phyloP scores from a whole-genome alignment of 441 rosid species.

The Gossypium lobatum region DNA sequence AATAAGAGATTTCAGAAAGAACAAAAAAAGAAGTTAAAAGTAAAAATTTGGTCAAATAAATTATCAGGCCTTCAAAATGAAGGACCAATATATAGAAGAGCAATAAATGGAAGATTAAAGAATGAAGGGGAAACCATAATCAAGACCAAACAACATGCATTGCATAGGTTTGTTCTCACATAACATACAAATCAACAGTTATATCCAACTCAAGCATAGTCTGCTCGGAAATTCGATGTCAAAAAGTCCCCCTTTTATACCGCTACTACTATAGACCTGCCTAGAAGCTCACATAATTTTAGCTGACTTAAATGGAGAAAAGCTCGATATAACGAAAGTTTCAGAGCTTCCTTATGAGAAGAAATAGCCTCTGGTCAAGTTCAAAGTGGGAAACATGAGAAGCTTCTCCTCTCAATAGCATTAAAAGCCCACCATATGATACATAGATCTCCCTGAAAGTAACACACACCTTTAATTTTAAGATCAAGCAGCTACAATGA shows the following conservation, averaged over 20 bases:
- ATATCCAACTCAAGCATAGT: neutral
- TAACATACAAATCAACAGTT: neutral
- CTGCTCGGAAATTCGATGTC: neutral
- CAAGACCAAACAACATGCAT: neutral
- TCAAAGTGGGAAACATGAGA: constrained; percentile 60
- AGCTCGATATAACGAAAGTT: neutral
- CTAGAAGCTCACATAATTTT: neutral
- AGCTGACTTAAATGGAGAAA: neutral
- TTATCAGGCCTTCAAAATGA: too few species aligned
- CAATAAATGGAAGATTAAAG: neutral
- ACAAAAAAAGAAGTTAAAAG: too few species aligned
- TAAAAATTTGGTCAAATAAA: too few species aligned
- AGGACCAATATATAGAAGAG: neutral
- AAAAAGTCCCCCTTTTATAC: neutral
- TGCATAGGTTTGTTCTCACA: neutral
- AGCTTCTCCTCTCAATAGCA: constrained; percentile 81
- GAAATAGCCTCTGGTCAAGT: constrained; percentile 82
- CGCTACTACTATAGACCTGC: neutral
- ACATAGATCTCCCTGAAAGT: constrained; percentile 66
- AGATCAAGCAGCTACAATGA: neutral
- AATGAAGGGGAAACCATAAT: neutral
- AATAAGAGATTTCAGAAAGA: too few species aligned
- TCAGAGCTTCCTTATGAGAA: constrained; percentile 68
- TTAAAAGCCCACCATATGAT: constrained; percentile 79
- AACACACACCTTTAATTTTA: neutral